Base-by-base conservation (phyloP, 495 filamentous ascomycete genomes). In the Trichoderma asperelloides region DNA sequence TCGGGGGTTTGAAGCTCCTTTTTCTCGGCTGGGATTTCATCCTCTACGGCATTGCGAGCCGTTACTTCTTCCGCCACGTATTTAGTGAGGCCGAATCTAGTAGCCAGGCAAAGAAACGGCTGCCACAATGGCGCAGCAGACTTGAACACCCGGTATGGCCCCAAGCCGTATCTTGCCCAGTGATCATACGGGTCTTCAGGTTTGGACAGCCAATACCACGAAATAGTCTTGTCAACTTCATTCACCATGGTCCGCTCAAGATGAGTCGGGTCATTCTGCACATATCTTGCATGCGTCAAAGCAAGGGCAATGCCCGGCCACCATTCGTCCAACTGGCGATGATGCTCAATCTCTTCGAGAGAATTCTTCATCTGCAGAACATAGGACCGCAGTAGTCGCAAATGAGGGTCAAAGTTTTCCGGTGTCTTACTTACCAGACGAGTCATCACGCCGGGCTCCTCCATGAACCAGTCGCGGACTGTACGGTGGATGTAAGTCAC, bases 311-410 rank as follows among this genome's bases (percentile, higher is more conserved):
- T 66, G 33, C 63, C 67, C 2, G 69, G 68, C 63, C 68, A 70
- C 67, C 69, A 69, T 27, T 70, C 69, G 51, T 70, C 67, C 28
- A 70, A 41, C 16, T 68, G 39, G 23, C 69, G 62, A 30, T 70
- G 69, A 33, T 60, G 69, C 41, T 70, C 67, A 21, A 65, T 51
- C 57, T 68, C 67, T 28, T 68, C 67, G n/a, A 70, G 41, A 2
- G 69, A 27, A 25, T 66, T 47, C 67, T 70, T 70, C 33, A 73
- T 39, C 18, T 68, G 70, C 12, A 71, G 25, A 43, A 73, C 51
- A 41, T 71, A 69, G 0, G 70, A 69, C 37, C 64, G 47, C 9
- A 73, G 41, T 13, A 69, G 68, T 7, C 67, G 65, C 37, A 70
- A 21, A 25, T 71, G 68, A 11, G 70, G 68, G 62, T 73, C 71